Evolutionary conservation across 306 rosid species (phyloP).

Genomic region (Rosa lucieae): DNA sequence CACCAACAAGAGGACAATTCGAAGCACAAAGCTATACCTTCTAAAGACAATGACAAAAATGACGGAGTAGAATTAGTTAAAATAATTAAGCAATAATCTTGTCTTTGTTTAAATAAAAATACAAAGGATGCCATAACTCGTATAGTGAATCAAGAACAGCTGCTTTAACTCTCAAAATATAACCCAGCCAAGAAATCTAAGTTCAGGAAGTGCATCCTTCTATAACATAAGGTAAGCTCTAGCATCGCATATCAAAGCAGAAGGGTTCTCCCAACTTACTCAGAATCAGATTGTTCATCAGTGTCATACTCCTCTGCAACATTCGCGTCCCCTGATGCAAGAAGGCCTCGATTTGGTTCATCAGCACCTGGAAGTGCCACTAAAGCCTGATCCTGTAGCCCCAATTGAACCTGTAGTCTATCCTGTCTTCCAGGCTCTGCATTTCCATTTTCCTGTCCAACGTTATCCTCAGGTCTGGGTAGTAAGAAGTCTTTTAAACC

Average conservation of each 20-base stretch:
- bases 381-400: constrained; percentile 62
- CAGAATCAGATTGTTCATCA: constrained; percentile 93
- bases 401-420: constrained; percentile 67
- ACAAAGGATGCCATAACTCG: neutral
- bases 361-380: constrained; percentile 58
- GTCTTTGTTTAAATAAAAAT: neutral
- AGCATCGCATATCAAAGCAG: neutral
- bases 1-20: constrained; percentile 87
- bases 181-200: neutral
- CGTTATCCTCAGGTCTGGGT: constrained; percentile 80
- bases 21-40: constrained; percentile 85
- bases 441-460: constrained; percentile 76
- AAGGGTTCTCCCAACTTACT: constrained; percentile 54
- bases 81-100: neutral
- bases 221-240: neutral
- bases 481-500: constrained; percentile 86
- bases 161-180: neutral
- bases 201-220: neutral
- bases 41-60: constrained; percentile 27
- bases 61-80: constrained; percentile 13
- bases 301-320: constrained; percentile 64
- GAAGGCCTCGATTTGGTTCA: constrained; percentile 48
- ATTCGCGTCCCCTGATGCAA: constrained; percentile 51
- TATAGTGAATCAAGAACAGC: neutral
- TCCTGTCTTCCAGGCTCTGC: constrained; percentile 91